These are phyloP conservation scores for Truncatella angustata DNA, from an alignment of 2,329 filamentous ascomycete species.

Conservation along the genomic window DNA sequence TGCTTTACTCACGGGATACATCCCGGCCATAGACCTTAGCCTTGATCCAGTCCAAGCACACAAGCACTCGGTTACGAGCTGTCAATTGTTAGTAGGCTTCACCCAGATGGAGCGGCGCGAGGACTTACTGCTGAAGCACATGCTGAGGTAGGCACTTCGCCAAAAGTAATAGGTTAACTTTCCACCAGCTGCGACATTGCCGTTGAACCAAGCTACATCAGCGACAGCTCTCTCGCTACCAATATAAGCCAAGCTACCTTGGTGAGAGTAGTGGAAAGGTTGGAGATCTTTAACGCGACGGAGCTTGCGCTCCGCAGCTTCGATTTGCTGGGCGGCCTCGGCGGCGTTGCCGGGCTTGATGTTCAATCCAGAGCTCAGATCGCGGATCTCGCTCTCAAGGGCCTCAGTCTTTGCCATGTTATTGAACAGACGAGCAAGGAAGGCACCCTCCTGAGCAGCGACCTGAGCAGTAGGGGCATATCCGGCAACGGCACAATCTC, in stretches of 20 bases:
- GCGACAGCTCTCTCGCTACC: constrained; percentile 97
- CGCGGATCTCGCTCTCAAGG: constrained; percentile 72
- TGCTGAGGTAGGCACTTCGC: constrained; percentile 96
- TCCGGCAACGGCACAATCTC: constrained; percentile 95
- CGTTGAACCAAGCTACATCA: constrained; percentile 95
- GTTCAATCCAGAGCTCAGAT: constrained; percentile 64
- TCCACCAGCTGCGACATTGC: constrained; percentile 91
- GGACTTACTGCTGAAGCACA: constrained; percentile 98
- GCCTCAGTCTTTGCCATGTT: constrained; percentile 94
- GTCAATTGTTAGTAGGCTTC: not conserved
- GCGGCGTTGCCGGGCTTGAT: constrained; percentile 64
- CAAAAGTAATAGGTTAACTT: constrained; percentile 97
- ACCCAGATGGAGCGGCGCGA: not conserved
- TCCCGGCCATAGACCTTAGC: constrained; percentile 95
- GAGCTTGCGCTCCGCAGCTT: constrained; percentile 80
- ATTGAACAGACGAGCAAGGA: constrained; percentile 95
- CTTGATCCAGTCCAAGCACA: constrained; percentile 94
- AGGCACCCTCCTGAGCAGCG: constrained; percentile 89
- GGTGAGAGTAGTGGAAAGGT: constrained; percentile 97
- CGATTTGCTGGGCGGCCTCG: constrained; percentile 71
- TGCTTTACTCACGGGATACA: constrained; percentile 73
- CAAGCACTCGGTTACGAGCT: constrained; percentile 93
- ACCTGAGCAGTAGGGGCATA: constrained; percentile 98
- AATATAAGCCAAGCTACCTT: constrained; percentile 96
- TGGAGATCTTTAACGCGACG: constrained; percentile 90